phyloP scores from a whole-genome alignment of 23 red algal species.

The Pyropia yezoensis region DNA sequence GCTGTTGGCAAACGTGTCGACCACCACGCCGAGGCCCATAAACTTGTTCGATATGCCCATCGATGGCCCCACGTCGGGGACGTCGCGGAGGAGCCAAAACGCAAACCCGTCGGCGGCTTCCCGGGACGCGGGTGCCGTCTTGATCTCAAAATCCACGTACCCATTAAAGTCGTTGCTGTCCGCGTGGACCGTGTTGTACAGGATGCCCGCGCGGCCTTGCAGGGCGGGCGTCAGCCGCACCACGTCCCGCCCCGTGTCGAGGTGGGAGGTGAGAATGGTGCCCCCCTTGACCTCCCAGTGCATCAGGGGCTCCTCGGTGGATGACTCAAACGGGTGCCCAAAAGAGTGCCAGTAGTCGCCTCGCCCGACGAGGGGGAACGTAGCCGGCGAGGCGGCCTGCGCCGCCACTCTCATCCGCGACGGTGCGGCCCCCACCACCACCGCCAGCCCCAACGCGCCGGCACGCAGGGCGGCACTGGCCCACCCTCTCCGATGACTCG shows the following conservation, averaged over 20 bases:
- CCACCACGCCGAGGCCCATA: conserved; percentile 48
- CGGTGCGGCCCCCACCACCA: too few relatives aligned
- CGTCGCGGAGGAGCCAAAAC: conserved; percentile 33
- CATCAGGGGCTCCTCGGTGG: conserved; percentile 34
- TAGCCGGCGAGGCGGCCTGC: too few relatives aligned
- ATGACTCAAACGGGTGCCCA: conserved; percentile 32
- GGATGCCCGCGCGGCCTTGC: conserved; percentile 41
- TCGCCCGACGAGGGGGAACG: conserved; percentile 31
- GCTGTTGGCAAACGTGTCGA: conserved; percentile 64
- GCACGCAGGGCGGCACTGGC: too few relatives aligned
- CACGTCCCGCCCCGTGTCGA: conserved; percentile 30
- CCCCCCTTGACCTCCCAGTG: conserved; percentile 31
- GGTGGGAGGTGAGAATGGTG: conserved; percentile 30
- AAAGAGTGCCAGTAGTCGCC: conserved; percentile 54
- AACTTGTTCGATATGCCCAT: conserved; percentile 50
- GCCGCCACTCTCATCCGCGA: too few relatives aligned
- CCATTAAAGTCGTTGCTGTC: conserved; percentile 50
- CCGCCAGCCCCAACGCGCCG: too few relatives aligned
- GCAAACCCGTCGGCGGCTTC: conserved; percentile 65
- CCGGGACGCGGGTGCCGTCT: conserved; percentile 26
- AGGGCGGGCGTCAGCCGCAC: conserved; percentile 43
- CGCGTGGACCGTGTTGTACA: conserved; percentile 34
- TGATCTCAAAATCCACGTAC: conserved; percentile 56
- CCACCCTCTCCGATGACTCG: too few relatives aligned
- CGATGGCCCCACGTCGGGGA: conserved; percentile 28